Percentiles rank a stretch among this genome's conserved stretches.
Evolutionary conservation across 306 rosid genomes (phyloP).

Genomic region (Dicorynia guianensis): DNA sequence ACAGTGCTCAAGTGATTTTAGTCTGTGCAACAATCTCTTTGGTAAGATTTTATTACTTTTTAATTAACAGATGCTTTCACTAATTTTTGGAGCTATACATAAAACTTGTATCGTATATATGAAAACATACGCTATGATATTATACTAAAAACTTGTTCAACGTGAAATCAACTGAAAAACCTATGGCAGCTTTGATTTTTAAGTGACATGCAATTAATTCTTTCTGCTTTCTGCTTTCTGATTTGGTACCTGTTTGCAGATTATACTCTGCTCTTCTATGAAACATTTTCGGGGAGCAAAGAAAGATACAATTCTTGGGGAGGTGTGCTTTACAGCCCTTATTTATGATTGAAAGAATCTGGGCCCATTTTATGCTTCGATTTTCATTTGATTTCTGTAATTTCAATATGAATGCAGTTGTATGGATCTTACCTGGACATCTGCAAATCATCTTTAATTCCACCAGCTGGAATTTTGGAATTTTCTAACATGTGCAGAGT

Average conservation of each 20-base stretch:
- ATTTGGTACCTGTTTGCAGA: conserved; percentile 52
- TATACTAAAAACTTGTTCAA: not conserved
- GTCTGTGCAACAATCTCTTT: not conserved
- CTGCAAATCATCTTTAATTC: conserved; percentile 71
- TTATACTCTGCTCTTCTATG: conserved; percentile 81
- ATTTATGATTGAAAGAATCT: not conserved
- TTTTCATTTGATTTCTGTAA: conserved; percentile 11
- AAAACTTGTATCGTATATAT: not conserved
- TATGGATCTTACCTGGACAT: conserved; percentile 70
- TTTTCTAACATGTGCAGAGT: conserved; percentile 84
- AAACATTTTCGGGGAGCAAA: conserved; percentile 73
- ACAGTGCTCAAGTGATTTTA: not conserved
- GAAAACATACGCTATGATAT: not conserved
- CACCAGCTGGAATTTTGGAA: conserved; percentile 73
- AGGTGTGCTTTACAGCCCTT: conserved; percentile 57
- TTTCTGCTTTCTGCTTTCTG: conserved; percentile 11
- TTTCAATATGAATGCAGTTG: conserved; percentile 60
- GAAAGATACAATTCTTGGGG: conserved; percentile 78
- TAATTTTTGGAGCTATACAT: not conserved
- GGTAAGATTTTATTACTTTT: not conserved
- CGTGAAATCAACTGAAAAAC: not conserved
- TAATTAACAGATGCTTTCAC: not conserved
- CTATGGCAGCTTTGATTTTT: not conserved
- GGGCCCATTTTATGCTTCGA: not conserved
- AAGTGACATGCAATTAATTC: not conserved